These are phyloP conservation scores for Ligustrum vulgare DNA, from an alignment of 257 asterid species.

Conservation along the genomic window DNA sequence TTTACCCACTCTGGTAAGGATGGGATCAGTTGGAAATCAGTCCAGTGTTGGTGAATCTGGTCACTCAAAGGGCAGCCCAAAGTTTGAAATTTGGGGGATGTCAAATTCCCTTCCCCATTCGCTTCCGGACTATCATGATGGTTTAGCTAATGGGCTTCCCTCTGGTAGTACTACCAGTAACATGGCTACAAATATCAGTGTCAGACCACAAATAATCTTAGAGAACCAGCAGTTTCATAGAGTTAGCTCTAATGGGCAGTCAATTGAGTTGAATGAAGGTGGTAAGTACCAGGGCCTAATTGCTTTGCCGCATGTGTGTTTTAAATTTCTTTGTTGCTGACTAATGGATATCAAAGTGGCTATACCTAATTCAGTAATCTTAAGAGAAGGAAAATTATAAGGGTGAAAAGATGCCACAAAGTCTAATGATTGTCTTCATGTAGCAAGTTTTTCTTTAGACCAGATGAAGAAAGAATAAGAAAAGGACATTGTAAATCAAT, in stretches of 20 bases:
- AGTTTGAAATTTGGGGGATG: slow-evolving; percentile 55
- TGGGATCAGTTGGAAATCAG: slow-evolving; percentile 54
- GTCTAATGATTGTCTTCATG: neutral
- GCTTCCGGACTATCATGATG: slow-evolving; percentile 76
- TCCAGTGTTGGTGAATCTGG: slow-evolving; percentile 54
- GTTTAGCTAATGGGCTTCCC: slow-evolving; percentile 58
- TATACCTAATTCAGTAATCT: slow-evolving; percentile 8
- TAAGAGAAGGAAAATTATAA: neutral
- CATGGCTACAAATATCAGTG: slow-evolving; percentile 57
- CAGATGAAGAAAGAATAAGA: slow-evolving; percentile 16
- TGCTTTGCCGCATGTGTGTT: slow-evolving; percentile 7
- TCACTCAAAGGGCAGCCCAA: slow-evolving; percentile 51
- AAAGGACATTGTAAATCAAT: neutral
- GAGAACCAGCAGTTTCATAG: slow-evolving; percentile 66
- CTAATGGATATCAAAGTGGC: neutral
- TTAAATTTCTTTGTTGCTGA: neutral
- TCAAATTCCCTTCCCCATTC: slow-evolving; percentile 74
- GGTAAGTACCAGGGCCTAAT: slow-evolving; percentile 21
- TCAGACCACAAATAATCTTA: slow-evolving; percentile 50
- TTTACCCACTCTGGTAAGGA: slow-evolving; percentile 54
- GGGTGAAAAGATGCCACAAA: neutral
- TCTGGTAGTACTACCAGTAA: slow-evolving; percentile 69
- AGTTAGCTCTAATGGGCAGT: slow-evolving; percentile 55
- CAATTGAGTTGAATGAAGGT: slow-evolving; percentile 72
- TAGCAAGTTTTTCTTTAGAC: neutral